Percentiles rank a stretch among this genome's conserved stretches.
phyloP scores from a whole-genome alignment of 768 basidiomycete species.

The Russula virescens region DNA sequence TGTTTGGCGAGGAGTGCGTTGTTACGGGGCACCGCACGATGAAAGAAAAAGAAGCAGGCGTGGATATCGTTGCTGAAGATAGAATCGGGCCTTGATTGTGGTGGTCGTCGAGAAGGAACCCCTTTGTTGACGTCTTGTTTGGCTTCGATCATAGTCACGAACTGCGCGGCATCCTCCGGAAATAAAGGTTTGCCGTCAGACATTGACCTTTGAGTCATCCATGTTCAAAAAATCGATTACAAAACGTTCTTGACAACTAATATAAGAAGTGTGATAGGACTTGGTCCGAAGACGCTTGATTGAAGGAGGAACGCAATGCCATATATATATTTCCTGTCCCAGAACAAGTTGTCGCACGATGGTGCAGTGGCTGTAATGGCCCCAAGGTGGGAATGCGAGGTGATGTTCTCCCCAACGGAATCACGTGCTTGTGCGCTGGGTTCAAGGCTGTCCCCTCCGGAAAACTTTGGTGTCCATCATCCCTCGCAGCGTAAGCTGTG shows the following conservation, averaged over 20 bases:
- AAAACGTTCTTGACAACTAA: too few species aligned
- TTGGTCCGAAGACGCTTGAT: too few species aligned
- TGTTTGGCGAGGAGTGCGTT: slow-evolving; percentile 39
- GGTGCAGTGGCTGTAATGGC: slow-evolving; percentile 78
- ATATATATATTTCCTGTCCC: too few species aligned
- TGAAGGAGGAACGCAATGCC: too few species aligned
- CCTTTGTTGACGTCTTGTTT: slow-evolving; percentile 15
- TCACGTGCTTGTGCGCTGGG: slow-evolving; percentile 70
- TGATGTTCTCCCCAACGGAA: slow-evolving; percentile 51
- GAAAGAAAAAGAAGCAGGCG: slow-evolving; percentile 32
- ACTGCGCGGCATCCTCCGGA: not conserved
- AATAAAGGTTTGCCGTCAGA: too few species aligned
- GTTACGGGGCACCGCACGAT: slow-evolving; percentile 82
- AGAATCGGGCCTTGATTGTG: not conserved
- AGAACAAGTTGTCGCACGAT: slow-evolving; percentile 25
- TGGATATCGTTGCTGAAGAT: slow-evolving; percentile 5
- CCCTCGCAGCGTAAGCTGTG: slow-evolving; percentile 58
- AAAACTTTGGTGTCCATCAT: slow-evolving; percentile 85
- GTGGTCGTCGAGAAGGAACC: slow-evolving; percentile 1
- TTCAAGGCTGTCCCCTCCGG: slow-evolving; percentile 93
- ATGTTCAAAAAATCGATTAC: too few species aligned
- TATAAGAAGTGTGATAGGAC: not conserved
- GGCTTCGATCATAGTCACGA: not conserved
- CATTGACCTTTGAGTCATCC: too few species aligned
- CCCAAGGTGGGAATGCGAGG: slow-evolving; percentile 76